Percentiles rank a stretch among this genome's conserved stretches.
Evolutionary conservation across 2,329 filamentous ascomycete species (phyloP).

Genomic region (Thelonectria rubi): DNA sequence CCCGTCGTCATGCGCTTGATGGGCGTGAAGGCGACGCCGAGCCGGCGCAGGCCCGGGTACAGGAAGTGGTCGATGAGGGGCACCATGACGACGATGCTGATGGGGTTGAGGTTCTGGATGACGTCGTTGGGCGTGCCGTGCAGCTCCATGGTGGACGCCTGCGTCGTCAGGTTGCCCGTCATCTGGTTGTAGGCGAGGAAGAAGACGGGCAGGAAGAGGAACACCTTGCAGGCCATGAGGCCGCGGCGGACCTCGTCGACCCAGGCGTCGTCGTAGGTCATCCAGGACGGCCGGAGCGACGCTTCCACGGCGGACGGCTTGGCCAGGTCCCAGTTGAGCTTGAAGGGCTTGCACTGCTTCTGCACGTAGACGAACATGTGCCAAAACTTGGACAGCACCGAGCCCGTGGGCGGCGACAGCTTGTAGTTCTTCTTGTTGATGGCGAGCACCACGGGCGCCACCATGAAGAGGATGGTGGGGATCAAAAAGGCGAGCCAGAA

Average conservation of each 20-base stretch:
- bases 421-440: slow-evolving; percentile 70
- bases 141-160: slow-evolving; percentile 72
- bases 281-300: slow-evolving; percentile 70
- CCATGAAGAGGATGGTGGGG: slow-evolving; percentile 71
- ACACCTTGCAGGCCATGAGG: slow-evolving; percentile 74
- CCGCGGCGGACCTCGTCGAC: slow-evolving; percentile 81
- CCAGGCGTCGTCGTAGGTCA: slow-evolving; percentile 86
- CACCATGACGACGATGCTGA: slow-evolving; percentile 79
- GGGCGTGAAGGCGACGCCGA: slow-evolving; percentile 73
- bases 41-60: slow-evolving; percentile 73
- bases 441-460: slow-evolving; percentile 69
- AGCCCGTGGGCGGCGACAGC: slow-evolving; percentile 73
- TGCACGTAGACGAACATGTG: slow-evolving; percentile 67
- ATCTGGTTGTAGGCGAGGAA: slow-evolving; percentile 69
- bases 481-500: slow-evolving; percentile 78
- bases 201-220: slow-evolving; percentile 74
- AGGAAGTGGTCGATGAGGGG: slow-evolving; percentile 74
- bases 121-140: slow-evolving; percentile 81
- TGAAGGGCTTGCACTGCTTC: slow-evolving; percentile 73
- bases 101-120: slow-evolving; percentile 78
- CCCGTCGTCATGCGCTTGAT: slow-evolving; percentile 79
- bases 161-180: slow-evolving; percentile 68
- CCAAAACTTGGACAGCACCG: slow-evolving; percentile 73
- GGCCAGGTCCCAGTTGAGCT: slow-evolving; percentile 71
- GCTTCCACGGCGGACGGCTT: slow-evolving; percentile 72